Evolutionary conservation across 768 basidiomycete genomes (phyloP).

Genomic region (Auricularia heimuer): DNA sequence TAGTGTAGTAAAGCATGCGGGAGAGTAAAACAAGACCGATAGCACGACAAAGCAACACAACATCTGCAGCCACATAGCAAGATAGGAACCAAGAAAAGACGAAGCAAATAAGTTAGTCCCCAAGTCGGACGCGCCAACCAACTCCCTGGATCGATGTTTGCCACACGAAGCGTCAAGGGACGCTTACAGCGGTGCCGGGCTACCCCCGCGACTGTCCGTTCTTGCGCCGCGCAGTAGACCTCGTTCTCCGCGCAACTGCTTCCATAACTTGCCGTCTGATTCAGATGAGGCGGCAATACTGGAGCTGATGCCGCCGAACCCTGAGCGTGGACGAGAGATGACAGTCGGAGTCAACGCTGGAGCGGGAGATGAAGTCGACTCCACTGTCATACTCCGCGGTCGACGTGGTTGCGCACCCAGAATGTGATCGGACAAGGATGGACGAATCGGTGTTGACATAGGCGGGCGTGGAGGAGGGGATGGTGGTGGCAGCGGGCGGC

Average conservation of each 20-base stretch:
- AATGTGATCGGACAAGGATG: not conserved
- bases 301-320: not conserved
- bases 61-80: not conserved
- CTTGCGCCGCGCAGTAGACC: not conserved
- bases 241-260: not conserved
- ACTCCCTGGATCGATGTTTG: not conserved
- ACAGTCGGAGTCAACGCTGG: not conserved
- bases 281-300: not conserved
- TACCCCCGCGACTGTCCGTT: not conserved
- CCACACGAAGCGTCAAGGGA: not conserved
- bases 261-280: not conserved
- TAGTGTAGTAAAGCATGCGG: not conserved
- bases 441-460: not conserved
- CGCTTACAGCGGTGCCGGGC: not conserved
- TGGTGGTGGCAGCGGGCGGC: not conserved
- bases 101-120: not conserved
- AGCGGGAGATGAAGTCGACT: not conserved
- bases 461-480: not conserved
- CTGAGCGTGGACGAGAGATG: not conserved
- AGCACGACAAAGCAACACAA: constrained; percentile 1
- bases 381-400: not conserved
- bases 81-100: not conserved
- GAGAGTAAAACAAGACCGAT: not conserved
- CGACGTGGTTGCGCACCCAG: not conserved
- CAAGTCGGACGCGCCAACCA: not conserved